Conservation (phyloP, 192 early-diverging fungal species). For the Coemansia sp. region DNA sequence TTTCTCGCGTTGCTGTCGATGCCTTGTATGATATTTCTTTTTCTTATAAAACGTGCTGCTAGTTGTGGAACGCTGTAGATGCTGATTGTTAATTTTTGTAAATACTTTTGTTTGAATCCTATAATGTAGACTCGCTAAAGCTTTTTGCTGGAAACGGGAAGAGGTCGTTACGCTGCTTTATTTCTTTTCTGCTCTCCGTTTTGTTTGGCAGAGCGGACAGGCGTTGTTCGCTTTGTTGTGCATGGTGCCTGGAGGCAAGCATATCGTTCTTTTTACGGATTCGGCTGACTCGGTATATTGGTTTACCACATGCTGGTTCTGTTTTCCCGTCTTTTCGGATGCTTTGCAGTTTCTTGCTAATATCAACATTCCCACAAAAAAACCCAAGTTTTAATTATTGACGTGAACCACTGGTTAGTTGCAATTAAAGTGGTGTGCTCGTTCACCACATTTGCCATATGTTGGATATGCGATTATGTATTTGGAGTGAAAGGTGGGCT, state of each 20-base stretch:
- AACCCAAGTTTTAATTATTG: neutral
- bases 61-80: neutral
- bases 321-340: neutral
- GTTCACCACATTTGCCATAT: neutral
- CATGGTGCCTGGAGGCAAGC: slow-evolving; percentile 5
- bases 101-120: neutral
- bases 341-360: slow-evolving; percentile 1
- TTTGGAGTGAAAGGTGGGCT: too few species aligned
- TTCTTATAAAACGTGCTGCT: neutral
- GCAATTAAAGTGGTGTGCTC: neutral
- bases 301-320: slow-evolving; percentile 5
- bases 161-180: slow-evolving; percentile 1
- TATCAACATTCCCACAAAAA: slow-evolving; percentile 1
- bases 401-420: neutral
- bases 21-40: neutral
- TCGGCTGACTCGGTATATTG: neutral
- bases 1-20: neutral
- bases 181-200: neutral
- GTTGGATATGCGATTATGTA: neutral
- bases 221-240: slow-evolving; percentile 7
- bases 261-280: slow-evolving; percentile 10
- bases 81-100: neutral
- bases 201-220: neutral
- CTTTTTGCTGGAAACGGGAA: neutral
- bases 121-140: slow-evolving; percentile 22